phyloP scores from a whole-genome alignment of 345 rosid species.

The Aquilaria malaccensis region DNA sequence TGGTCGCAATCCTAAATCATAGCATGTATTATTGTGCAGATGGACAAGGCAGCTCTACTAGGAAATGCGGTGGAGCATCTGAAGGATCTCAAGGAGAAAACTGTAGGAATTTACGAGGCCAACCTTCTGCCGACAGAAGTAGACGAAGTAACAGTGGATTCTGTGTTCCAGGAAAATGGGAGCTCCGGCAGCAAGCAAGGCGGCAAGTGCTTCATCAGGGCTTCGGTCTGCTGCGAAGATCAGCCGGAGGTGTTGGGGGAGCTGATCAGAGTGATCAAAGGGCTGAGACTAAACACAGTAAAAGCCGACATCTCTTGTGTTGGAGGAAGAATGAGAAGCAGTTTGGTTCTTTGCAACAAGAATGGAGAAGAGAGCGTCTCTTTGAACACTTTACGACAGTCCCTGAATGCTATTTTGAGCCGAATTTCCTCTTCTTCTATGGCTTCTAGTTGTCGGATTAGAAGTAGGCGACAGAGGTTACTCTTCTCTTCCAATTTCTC shows the following conservation, averaged over 20 bases:
- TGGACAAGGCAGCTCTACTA: conserved; percentile 89
- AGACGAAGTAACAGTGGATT: conserved; percentile 60
- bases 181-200: conserved; percentile 4
- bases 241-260: conserved; percentile 70
- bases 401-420: conserved; percentile 33
- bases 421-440: conserved; percentile 40
- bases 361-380: conserved; percentile 20
- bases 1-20: too few species aligned
- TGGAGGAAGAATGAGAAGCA: conserved; percentile 70
- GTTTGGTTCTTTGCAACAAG: conserved; percentile 40
- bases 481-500: conserved; percentile 47
- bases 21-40: conserved; percentile 26
- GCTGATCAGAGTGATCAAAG: conserved; percentile 44
- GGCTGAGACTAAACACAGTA: conserved; percentile 41
- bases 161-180: conserved; percentile 17
- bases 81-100: conserved; percentile 61
- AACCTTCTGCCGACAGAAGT: conserved; percentile 53
- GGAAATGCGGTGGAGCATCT: conserved; percentile 69
- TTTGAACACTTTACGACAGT: conserved; percentile 35
- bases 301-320: conserved; percentile 55
- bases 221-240: conserved; percentile 75
- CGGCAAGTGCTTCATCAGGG: conserved; percentile 36
- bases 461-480: conserved; percentile 91
- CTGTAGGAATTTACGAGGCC: conserved; percentile 42
- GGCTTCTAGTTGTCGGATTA: conserved; percentile 40